Evolutionary conservation across 106 monocot species (phyloP).

Genomic region (Dactylorhiza incarnata): DNA sequence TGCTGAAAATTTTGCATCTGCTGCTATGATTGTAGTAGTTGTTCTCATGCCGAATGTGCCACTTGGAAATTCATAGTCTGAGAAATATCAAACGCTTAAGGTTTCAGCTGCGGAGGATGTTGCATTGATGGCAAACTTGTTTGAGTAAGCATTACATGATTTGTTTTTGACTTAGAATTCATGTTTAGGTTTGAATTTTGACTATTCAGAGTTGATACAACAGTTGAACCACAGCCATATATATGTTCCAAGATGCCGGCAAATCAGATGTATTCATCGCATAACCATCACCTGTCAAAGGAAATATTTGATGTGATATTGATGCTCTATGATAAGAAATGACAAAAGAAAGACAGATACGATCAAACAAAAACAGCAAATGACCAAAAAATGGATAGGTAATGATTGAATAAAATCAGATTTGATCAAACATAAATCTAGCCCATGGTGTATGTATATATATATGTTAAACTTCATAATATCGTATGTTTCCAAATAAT

Average conservation of each 20-base stretch:
- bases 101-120: conserved; percentile 25
- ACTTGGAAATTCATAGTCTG: conserved; percentile 67
- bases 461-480: too few relatives aligned
- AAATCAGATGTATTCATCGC: conserved; percentile 30
- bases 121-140: conserved; percentile 41
- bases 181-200: conserved; percentile 40
- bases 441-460: too few relatives aligned
- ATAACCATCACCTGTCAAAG: conserved; percentile 51
- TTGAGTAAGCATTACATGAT: conserved; percentile 19
- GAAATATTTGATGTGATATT: conserved; percentile 35
- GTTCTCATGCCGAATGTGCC: conserved; percentile 31
- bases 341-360: background rate
- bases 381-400: background rate
- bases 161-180: conserved; percentile 46
- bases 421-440: too few relatives aligned
- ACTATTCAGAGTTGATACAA: conserved; percentile 33
- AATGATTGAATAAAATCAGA: too few relatives aligned
- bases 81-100: conserved; percentile 49
- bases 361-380: background rate
- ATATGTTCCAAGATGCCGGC: conserved; percentile 35
- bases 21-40: conserved; percentile 37
- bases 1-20: conserved; percentile 43
- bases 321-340: conserved; percentile 24
- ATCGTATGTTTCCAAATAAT: too few relatives aligned
- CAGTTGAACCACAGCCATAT: conserved; percentile 39